Base-by-base conservation (phyloP, 2,329 filamentous ascomycete species). In the Elsinoe necatrix region DNA sequence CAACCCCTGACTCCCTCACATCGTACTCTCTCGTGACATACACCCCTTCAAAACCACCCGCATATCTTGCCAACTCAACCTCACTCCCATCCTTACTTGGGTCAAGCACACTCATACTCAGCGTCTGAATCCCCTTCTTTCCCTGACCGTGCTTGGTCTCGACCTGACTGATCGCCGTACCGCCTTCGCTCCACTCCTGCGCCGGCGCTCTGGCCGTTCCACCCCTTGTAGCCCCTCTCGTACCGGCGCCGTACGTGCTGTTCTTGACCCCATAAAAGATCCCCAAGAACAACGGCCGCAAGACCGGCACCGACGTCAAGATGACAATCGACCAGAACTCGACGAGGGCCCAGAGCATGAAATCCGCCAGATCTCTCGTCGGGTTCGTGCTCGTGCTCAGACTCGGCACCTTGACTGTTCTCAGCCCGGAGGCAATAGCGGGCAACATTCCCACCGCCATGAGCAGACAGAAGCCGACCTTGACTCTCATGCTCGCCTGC, bases 311-410 rank as follows among this genome's bases (percentile, higher is more conserved):
- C 21, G 31, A 42, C 21, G 54, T 56, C 23, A 56, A 20, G 25
- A 56, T 56, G 7, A 56, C 54, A 48, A 56, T 56, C 37, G 29
- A 31, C 54, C 54, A 56, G 18, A 56, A 45, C 31, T 56, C 54
- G 23, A 56, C 31, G n/a, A 56, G 34, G 9, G 27, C 27, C 54
- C 54, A 56, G 39, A 56, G 54, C 54, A 56, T 56, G 29, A 56
- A 56, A 37, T 35, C 54, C 25, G 41, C 39, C 21, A 48, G 42
- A 20, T 56, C 54, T 23, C 23, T 47, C 6, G 54, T 56, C 14
- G 41, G 37, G 20, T 56, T 56, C n/a, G 39, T 18, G 11, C 20
- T 29, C 29, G 20, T 47, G 41, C 21, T 42, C 21, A 56, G n/a
- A n/a, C 21, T 18, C 27, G 54, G 54, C 23, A 56, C 54, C 21